Evolutionary conservation across 768 basidiomycete genomes (phyloP).

Genomic region (Chiua virens): DNA sequence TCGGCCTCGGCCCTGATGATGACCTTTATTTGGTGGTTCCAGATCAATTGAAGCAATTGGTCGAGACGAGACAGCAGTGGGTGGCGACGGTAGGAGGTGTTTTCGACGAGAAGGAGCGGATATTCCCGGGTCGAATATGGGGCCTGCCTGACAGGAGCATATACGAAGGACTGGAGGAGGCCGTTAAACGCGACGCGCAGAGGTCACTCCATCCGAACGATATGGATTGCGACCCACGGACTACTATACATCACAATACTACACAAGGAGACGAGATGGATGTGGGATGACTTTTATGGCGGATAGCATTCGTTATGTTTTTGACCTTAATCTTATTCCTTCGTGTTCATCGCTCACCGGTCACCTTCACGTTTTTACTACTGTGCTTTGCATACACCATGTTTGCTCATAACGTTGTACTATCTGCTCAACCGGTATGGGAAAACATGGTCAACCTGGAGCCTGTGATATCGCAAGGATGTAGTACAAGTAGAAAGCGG

Average conservation of each 20-base stretch:
- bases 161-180: constrained; percentile 73
- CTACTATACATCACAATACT: constrained; percentile 40
- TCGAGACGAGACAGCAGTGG: constrained; percentile 78
- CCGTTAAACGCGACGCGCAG: constrained; percentile 43
- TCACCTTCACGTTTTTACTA: constrained; percentile 21
- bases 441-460: constrained; percentile 1
- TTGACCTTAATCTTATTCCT: constrained; percentile 24
- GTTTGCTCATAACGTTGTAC: constrained; percentile 24
- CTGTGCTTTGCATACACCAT: constrained; percentile 21
- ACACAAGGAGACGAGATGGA: constrained; percentile 66
- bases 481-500: neutral
- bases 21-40: constrained; percentile 61
- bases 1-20: constrained; percentile 69
- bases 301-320: constrained; percentile 4
- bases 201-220: constrained; percentile 20
- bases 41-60: constrained; percentile 67
- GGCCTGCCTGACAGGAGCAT: constrained; percentile 77
- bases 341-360: constrained; percentile 27
- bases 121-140: constrained; percentile 66
- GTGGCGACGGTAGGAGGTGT: constrained; percentile 71
- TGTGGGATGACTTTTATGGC: constrained; percentile 46
- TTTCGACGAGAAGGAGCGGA: constrained; percentile 72
- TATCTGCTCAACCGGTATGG: constrained; percentile 13
- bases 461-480: constrained; percentile 3
- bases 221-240: constrained; percentile 27